These are phyloP conservation scores for Abortiporus biennis DNA, from an alignment of 1,284 basidiomycete species.

Conservation along the genomic window DNA sequence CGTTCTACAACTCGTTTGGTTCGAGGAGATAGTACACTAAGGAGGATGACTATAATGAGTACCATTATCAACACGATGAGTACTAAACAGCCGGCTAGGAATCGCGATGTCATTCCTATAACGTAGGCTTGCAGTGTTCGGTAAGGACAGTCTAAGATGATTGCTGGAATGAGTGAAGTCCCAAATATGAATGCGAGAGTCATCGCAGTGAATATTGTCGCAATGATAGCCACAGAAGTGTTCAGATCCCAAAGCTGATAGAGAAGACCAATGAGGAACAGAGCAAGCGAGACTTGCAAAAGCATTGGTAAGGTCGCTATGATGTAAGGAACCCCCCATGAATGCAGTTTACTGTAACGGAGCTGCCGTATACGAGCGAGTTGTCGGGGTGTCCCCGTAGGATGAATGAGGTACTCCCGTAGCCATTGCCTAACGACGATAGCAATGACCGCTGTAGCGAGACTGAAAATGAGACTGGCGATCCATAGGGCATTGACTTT, in stretches of 20 bases:
- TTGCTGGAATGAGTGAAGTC: too few relatives aligned
- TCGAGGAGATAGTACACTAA: too few relatives aligned
- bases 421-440: conserved; percentile 19
- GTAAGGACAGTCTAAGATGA: too few relatives aligned
- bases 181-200: too few relatives aligned
- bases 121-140: too few relatives aligned
- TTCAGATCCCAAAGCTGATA: conserved; percentile 19
- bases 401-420: conserved; percentile 12
- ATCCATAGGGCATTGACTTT: conserved; percentile 17
- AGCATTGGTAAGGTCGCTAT: conserved; percentile 21
- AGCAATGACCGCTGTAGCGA: conserved; percentile 16
- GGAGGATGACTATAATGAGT: too few relatives aligned
- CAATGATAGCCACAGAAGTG: conserved; percentile 15
- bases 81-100: too few relatives aligned
- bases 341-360: conserved; percentile 19
- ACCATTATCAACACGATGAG: too few relatives aligned
- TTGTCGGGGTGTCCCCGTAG: conserved; percentile 12
- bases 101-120: too few relatives aligned
- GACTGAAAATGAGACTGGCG: conserved; percentile 15
- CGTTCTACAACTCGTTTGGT: too few relatives aligned
- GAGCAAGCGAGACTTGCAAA: conserved; percentile 20
- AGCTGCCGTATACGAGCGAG: conserved; percentile 19
- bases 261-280: conserved; percentile 19
- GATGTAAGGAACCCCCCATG: conserved; percentile 21
- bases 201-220: too few relatives aligned